phyloP scores from a whole-genome alignment of 176 grass and related monocot species.

The Bonia amplexicaulis region DNA sequence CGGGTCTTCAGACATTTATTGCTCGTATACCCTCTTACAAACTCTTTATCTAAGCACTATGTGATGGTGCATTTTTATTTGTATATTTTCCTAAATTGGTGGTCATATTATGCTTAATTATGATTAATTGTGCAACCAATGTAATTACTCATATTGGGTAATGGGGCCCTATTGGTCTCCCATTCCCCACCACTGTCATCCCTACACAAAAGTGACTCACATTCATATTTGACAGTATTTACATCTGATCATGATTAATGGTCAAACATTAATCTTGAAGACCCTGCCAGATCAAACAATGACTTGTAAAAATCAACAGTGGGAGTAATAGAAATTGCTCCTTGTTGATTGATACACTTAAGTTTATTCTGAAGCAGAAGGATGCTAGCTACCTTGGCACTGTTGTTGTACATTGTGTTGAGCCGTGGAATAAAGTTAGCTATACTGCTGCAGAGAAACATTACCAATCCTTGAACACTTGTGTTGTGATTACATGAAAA shows the following conservation, averaged over 20 bases:
- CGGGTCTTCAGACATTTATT: too few relatives aligned
- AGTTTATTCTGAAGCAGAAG: constrained; percentile 1
- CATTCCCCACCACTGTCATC: too few relatives aligned
- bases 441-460: not conserved
- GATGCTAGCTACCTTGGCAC: not conserved
- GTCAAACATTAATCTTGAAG: not conserved
- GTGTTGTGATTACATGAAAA: not conserved
- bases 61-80: too few relatives aligned
- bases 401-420: not conserved
- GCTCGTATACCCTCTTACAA: too few relatives aligned
- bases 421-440: not conserved
- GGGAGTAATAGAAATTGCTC: not conserved
- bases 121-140: too few relatives aligned
- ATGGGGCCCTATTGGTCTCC: too few relatives aligned
- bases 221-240: not conserved
- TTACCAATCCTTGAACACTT: not conserved
- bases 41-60: too few relatives aligned
- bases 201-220: not conserved
- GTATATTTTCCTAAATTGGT: too few relatives aligned
- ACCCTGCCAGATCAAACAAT: not conserved
- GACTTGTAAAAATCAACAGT: not conserved
- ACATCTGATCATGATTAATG: not conserved
- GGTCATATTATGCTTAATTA: too few relatives aligned
- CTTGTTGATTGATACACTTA: not conserved
- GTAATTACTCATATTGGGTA: too few relatives aligned